A percentile compares a stretch with the other conserved stretches of the same genome.
These are phyloP conservation scores for Fulvia fulva DNA, from an alignment of 2,329 filamentous ascomycete species.

Conservation along the genomic window DNA sequence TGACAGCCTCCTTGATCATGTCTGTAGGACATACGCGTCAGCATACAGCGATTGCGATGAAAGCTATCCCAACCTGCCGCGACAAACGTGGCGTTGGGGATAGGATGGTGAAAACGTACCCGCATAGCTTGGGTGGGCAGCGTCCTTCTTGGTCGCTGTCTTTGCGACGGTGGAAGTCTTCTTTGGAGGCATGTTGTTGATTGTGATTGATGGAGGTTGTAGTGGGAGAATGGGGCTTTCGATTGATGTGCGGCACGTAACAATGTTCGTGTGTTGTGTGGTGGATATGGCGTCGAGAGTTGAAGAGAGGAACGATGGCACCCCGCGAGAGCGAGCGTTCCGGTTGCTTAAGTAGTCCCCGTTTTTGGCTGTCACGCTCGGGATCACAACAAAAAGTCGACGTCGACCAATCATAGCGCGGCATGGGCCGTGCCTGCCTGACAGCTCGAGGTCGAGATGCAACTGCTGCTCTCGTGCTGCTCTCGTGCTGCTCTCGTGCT, in stretches of 20 bases:
- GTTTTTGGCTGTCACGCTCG: no score
- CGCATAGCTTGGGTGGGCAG: constrained; percentile 62
- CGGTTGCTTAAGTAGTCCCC: no score
- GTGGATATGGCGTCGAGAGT: background rate
- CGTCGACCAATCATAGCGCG: background rate
- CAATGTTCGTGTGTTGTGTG: constrained; percentile 4
- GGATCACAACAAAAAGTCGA: background rate
- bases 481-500: no score
- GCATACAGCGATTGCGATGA: constrained; percentile 36
- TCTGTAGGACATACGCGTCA: constrained; percentile 56
- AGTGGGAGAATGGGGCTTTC: constrained; percentile 14
- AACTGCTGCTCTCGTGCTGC: background rate
- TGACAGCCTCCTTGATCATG: constrained; percentile 70
- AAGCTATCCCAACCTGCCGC: constrained; percentile 12
- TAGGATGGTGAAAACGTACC: constrained; percentile 50
- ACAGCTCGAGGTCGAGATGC: background rate
- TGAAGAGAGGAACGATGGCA: background rate
- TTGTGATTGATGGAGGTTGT: constrained; percentile 16
- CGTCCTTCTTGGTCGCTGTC: constrained; percentile 50
- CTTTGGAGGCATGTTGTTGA: constrained; percentile 25
- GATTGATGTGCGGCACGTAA: constrained; percentile 13
- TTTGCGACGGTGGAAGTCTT: constrained; percentile 45
- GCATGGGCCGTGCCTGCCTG: no score
- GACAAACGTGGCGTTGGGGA: constrained; percentile 15
- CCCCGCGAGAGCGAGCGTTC: no score